These are phyloP conservation scores for Fusarium tricinctum DNA, from an alignment of 2,329 filamentous ascomycete genomes.

Conservation along the genomic window DNA sequence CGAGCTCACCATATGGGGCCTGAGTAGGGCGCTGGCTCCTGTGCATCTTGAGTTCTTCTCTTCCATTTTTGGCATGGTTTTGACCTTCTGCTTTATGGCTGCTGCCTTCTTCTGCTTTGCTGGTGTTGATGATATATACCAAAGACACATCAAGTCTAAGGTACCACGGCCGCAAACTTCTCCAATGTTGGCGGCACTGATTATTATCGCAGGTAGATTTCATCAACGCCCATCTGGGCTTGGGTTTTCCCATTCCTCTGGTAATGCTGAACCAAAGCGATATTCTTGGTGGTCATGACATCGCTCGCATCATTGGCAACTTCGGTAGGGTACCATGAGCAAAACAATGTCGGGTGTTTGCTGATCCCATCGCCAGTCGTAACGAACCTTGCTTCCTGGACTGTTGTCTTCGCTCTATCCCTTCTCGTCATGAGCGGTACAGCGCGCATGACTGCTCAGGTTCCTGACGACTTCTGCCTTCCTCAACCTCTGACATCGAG, in stretches of 20 bases:
- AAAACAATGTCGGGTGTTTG: fast-evolving
- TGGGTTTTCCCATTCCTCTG: conserved; percentile 66
- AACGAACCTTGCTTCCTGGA: conserved; percentile 56
- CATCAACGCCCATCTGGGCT: conserved; percentile 65
- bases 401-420: conserved; percentile 49
- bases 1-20: conserved; percentile 62
- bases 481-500: conserved; percentile 5
- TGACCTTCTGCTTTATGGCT: conserved; percentile 57
- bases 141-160: conserved; percentile 52
- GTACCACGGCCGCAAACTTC: conserved; percentile 37
- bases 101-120: conserved; percentile 35
- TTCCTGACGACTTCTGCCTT: conserved; percentile 21
- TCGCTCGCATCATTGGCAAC: conserved; percentile 61
- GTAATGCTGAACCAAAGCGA: conserved; percentile 60
- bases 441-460: conserved; percentile 13
- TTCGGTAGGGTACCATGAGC: conserved; percentile 57
- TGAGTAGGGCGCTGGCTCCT: conserved; percentile 55
- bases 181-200: conserved; percentile 1
- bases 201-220: conserved; percentile 59
- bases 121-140: conserved; percentile 50
- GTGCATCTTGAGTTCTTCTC: conserved; percentile 60
- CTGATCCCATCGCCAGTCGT: conserved; percentile 49
- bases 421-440: conserved; percentile 39
- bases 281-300: conserved; percentile 50
- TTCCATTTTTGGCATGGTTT: conserved; percentile 63